Percentiles rank a stretch among this genome's conserved stretches.
Evolutionary conservation across 768 basidiomycete species (phyloP).

Genomic region (Boletus rufocinnamomeus): DNA sequence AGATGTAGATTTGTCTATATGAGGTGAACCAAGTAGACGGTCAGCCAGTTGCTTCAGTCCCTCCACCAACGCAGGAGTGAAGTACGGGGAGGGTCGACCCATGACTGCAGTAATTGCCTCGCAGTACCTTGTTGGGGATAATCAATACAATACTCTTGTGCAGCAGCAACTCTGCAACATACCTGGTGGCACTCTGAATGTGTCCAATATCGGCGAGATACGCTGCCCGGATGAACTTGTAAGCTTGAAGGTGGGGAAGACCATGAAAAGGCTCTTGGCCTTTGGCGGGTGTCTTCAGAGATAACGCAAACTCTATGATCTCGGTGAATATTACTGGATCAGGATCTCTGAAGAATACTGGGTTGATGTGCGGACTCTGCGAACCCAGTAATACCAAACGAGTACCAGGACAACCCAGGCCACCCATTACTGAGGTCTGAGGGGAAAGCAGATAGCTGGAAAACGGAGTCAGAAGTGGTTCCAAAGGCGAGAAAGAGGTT

Average conservation of each 20-base stretch:
- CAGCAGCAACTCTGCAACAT: neutral
- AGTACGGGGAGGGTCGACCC: slow-evolving; percentile 63
- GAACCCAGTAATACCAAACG: slow-evolving; percentile 77
- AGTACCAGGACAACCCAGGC: slow-evolving; percentile 63
- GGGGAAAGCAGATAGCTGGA: slow-evolving; percentile 83
- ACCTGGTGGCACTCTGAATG: slow-evolving; percentile 76
- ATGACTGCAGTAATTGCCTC: slow-evolving; percentile 80
- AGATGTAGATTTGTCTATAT: slow-evolving; percentile 73
- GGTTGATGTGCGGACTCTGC: slow-evolving; percentile 51
- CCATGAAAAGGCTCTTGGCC: slow-evolving; percentile 87
- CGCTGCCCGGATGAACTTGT: slow-evolving; percentile 77
- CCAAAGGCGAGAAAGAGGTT: neutral
- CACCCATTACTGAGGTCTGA: slow-evolving; percentile 73
- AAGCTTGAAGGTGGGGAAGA: slow-evolving; percentile 84
- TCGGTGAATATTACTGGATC: slow-evolving; percentile 87
- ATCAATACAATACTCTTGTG: slow-evolving; percentile 5
- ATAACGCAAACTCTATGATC: slow-evolving; percentile 87
- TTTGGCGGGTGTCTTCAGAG: slow-evolving; percentile 68
- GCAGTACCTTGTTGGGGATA: slow-evolving; percentile 75
- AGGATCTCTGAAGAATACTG: slow-evolving; percentile 59
- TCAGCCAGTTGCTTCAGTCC: slow-evolving; percentile 79
- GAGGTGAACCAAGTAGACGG: slow-evolving; percentile 70
- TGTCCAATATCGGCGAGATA: slow-evolving; percentile 82
- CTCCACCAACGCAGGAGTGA: slow-evolving; percentile 64
- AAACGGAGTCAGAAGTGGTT: slow-evolving; percentile 8